phyloP scores from a whole-genome alignment of 257 asterid species.

The Thymus mandschuricus region DNA sequence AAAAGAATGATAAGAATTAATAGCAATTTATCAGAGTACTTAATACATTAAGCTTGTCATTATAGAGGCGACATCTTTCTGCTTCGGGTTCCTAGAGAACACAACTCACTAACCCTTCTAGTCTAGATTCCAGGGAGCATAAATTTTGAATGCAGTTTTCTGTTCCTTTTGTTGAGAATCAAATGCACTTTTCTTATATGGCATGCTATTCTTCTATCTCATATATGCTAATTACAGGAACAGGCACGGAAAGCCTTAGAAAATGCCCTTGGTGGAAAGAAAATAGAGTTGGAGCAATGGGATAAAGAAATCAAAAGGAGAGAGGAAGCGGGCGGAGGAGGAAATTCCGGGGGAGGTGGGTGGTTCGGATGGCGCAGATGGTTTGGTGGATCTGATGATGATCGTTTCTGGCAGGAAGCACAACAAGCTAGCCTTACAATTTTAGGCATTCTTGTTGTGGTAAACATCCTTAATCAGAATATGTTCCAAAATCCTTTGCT shows the following conservation, averaged over 20 bases:
- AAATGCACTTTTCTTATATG: neutral
- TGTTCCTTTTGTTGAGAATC: neutral
- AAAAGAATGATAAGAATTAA: neutral
- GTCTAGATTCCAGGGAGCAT: conserved; percentile 6
- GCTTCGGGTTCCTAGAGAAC: neutral
- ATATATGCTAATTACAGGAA: conserved; percentile 57
- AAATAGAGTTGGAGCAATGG: conserved; percentile 85
- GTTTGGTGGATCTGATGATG: conserved; percentile 80
- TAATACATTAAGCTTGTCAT: neutral
- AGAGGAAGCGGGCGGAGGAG: conserved; percentile 87
- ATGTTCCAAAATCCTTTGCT: neutral
- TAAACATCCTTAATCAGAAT: conserved; percentile 35
- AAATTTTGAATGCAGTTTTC: conserved; percentile 7
- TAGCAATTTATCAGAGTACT: neutral
- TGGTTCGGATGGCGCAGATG: conserved; percentile 77
- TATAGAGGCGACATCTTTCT: neutral
- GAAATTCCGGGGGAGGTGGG: conserved; percentile 80
- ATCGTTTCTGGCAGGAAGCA: conserved; percentile 91
- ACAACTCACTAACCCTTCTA: too few species aligned
- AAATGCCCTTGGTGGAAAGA: conserved; percentile 88
- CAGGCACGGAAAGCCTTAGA: conserved; percentile 92
- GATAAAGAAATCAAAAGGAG: conserved; percentile 80
- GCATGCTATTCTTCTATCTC: conserved; percentile 13
- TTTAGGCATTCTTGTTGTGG: conserved; percentile 69
- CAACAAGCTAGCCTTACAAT: conserved; percentile 78